Evolutionary conservation across 1,284 basidiomycete species (phyloP).

Genomic region (Rhodofomes roseus): DNA sequence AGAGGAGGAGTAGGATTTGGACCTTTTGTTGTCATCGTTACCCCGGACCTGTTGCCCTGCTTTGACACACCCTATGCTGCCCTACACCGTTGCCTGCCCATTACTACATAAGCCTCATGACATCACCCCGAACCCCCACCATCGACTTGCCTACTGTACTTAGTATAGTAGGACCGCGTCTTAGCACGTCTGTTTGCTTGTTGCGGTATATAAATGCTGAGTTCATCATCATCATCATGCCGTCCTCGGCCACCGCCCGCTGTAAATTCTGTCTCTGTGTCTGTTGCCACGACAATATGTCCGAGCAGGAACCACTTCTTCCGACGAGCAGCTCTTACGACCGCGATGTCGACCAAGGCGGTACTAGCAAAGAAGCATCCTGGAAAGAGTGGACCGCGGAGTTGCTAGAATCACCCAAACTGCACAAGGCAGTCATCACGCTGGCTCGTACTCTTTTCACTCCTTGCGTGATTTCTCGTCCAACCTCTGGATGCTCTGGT

Average conservation of each 20-base stretch:
- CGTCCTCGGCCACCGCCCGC: background rate
- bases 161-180: background rate
- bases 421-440: constrained; percentile 60
- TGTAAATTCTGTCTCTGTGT: background rate
- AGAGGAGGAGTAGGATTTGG: background rate
- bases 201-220: background rate
- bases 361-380: constrained; percentile 11
- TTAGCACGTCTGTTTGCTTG: background rate
- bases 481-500: background rate
- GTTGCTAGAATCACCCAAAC: constrained; percentile 47
- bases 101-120: background rate
- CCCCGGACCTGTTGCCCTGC: background rate
- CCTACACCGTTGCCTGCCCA: background rate
- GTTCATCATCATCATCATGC: background rate
- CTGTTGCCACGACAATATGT: constrained; percentile 23
- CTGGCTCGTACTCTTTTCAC: constrained; percentile 41
- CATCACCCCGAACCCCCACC: background rate
- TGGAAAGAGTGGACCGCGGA: constrained; percentile 40
- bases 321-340: constrained; percentile 25
- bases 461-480: constrained; percentile 6
- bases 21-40: background rate
- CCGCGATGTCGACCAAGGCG: constrained; percentile 6
- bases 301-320: constrained; percentile 57
- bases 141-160: background rate
- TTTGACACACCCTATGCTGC: background rate